phyloP scores from a whole-genome alignment of 345 rosid species.

The Cardamine resedifolia region DNA sequence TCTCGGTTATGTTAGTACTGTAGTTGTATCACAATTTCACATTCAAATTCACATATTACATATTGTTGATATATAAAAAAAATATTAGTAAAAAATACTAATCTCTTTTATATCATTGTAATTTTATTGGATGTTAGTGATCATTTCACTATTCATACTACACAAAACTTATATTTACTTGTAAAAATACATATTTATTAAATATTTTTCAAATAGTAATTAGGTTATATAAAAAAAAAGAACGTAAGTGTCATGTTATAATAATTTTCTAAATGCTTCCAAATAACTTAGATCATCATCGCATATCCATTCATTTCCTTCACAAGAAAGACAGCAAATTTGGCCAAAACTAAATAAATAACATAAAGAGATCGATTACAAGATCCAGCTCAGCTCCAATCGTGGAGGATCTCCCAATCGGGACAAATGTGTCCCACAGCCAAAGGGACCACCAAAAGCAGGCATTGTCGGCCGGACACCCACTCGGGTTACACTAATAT shows the following conservation, averaged over 20 bases:
- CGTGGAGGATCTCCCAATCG: slow-evolving; percentile 35
- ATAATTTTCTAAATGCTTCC: slow-evolving; percentile 8
- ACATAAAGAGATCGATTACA: slow-evolving; percentile 8
- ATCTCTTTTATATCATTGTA: no score
- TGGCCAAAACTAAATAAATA: slow-evolving; percentile 19
- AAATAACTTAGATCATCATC: slow-evolving; percentile 22
- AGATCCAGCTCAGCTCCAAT: slow-evolving; percentile 41
- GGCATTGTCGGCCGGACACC: slow-evolving; percentile 72
- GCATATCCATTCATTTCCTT: slow-evolving; percentile 13
- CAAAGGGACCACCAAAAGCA: slow-evolving; percentile 39
- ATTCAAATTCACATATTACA: neutral
- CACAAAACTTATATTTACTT: no score
- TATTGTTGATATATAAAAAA: no score
- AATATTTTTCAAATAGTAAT: neutral
- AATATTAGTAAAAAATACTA: no score
- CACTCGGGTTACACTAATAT: slow-evolving; percentile 57
- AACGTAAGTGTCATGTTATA: neutral
- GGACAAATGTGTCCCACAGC: slow-evolving; percentile 37
- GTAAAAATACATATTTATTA: neutral
- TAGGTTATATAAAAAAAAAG: neutral
- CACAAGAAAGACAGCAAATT: slow-evolving; percentile 28
- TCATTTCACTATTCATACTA: neutral
- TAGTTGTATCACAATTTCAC: no score
- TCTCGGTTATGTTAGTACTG: no score
- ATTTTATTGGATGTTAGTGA: no score